Evolutionary conservation across 192 early-diverging fungal genomes (phyloP), one percentile per base, ranked within the genome.

Genomic region (Thoreauomyces humboldtii): DNA sequence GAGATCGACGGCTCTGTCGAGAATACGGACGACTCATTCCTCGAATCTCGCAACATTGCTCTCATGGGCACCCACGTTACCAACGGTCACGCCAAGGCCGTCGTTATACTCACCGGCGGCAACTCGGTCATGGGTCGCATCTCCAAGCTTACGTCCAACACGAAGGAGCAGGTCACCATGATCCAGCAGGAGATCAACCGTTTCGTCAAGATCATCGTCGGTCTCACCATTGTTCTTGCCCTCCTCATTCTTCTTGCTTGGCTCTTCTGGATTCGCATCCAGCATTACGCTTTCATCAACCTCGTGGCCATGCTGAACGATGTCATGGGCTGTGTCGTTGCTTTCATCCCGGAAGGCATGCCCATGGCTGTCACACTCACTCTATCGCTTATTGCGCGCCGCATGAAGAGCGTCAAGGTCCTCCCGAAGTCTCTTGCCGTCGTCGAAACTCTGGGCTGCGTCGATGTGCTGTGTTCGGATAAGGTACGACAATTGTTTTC

Each of bases 371-470:
- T 96, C 29, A 86, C 92, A 14, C 73, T 92, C 64, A 81, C 87
- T 14, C 77, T 94, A 24, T 83, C 89, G 3, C 67, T 91, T 34
- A 85, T 92, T 42, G 91, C 92, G 19, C 33, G 34, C n/a, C 63
- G 62, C n/a, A 67, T 67, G 63, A 22, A 19, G n/a, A 42, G 11
- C 7, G 44, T 76, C 54, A 84, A 84, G 34, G 83, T 93, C 45
- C 74, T 94, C 28, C 83, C 88, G 41, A 92, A 93, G 70, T 85
- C 88, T 27, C 77, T 96, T n/a, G 82, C 87, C 32, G 88, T 89
- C 0, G 85, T 96, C 58, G 92, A 96, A 77, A 92, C 92, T 0
- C 81, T 96, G 19, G 94, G 92, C 25, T 86, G 86, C 45, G 85
- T 92, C 47, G 83, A 73, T 58, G 83, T 90, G 7, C 55, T 87